Evolutionary conservation across 2,329 filamentous ascomycete genomes (phyloP).

Genomic region (Exophiala mesophila): DNA sequence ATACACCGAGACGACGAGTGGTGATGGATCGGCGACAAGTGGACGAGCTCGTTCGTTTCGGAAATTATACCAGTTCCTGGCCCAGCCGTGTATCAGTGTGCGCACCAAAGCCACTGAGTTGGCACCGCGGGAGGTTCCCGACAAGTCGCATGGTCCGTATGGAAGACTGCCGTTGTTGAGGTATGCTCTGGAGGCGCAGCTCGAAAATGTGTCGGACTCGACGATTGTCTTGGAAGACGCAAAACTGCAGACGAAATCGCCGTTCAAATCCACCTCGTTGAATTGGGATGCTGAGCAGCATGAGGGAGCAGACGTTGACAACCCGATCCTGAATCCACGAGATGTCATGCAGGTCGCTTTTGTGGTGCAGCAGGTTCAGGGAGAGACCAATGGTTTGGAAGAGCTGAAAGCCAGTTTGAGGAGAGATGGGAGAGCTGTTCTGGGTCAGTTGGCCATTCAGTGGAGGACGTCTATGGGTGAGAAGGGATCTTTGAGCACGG

Average conservation of each 20-base stretch:
- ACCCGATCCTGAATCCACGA: conserved; percentile 53
- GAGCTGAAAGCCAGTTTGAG: conserved; percentile 41
- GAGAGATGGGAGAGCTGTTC: conserved; percentile 50
- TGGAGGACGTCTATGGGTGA: conserved; percentile 92
- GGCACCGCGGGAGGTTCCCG: conserved; percentile 41
- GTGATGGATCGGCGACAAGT: conserved; percentile 44
- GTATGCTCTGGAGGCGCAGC: conserved; percentile 85
- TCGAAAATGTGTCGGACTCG: conserved; percentile 89
- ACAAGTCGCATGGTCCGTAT: conserved; percentile 42
- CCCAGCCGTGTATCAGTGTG: conserved; percentile 83
- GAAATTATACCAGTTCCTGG: conserved; percentile 95
- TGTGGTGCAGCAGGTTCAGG: conserved; percentile 52
- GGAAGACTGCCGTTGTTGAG: conserved; percentile 38
- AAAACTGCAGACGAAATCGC: conserved; percentile 18
- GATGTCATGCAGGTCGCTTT: conserved; percentile 64
- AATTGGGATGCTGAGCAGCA: conserved; percentile 48
- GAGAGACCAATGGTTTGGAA: conserved; percentile 46
- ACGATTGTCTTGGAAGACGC: conserved; percentile 66
- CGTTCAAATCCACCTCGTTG: conserved; percentile 48
- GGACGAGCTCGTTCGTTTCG: conserved; percentile 76
- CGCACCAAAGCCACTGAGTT: conserved; percentile 77
- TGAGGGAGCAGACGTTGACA: conserved; percentile 27
- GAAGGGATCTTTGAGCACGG: conserved; percentile 78
- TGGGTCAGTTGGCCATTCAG: conserved; percentile 78
- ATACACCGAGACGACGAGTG: conserved; percentile 73